These are phyloP conservation scores for Epicoccum sorghinum DNA, from an alignment of 2,329 filamentous ascomycete species.

Conservation along the genomic window DNA sequence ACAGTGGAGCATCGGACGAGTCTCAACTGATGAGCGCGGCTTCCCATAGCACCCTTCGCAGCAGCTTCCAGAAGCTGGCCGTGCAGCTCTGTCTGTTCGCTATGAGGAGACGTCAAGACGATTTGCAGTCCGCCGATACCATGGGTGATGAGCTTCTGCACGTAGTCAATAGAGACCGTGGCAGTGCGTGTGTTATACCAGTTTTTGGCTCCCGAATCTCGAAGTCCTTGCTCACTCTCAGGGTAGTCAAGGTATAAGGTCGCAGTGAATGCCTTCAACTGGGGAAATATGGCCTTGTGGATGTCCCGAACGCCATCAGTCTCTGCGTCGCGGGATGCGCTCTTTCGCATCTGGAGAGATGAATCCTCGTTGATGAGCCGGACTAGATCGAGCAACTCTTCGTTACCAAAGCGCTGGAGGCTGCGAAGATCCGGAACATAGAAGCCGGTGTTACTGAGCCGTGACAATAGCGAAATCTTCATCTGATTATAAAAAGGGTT, in stretches of 20 bases:
- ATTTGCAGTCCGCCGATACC: neutral
- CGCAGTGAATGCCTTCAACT: neutral
- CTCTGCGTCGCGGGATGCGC: neutral
- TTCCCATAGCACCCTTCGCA: neutral
- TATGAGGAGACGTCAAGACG: neutral
- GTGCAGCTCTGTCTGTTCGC: neutral
- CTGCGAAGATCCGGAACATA: neutral
- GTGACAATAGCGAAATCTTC: neutral
- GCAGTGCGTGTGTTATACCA: neutral
- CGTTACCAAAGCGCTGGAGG: neutral
- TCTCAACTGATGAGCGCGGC: neutral
- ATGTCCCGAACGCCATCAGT: neutral
- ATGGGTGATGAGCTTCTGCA: neutral
- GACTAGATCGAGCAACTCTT: neutral
- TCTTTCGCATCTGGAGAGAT: conserved; percentile 33
- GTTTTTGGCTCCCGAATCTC: neutral
- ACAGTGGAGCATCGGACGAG: neutral
- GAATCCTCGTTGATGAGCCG: neutral
- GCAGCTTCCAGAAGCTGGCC: neutral
- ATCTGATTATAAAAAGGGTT: neutral
- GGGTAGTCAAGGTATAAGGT: neutral
- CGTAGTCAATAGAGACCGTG: neutral
- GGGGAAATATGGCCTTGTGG: neutral
- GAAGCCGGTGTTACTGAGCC: neutral
- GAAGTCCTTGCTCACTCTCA: neutral